These are phyloP conservation scores for Immersiella caudata DNA, from an alignment of 495 filamentous ascomycete genomes.

Conservation along the genomic window DNA sequence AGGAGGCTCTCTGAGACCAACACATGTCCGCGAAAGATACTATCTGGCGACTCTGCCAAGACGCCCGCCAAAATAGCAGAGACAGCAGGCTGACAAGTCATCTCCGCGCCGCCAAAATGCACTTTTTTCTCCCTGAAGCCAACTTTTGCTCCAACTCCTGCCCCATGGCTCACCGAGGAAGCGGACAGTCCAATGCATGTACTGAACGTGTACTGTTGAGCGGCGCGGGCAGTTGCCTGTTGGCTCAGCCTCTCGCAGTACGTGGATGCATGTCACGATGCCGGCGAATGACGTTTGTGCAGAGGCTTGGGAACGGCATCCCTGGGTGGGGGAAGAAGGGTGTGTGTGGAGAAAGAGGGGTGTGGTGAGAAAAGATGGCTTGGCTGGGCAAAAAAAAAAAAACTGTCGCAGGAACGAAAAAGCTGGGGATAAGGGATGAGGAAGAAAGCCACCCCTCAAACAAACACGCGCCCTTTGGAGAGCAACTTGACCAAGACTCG, in stretches of 20 bases:
- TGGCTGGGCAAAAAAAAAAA: neutral
- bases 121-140: conserved; percentile 4
- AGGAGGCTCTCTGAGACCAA: neutral
- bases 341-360: neutral
- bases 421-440: neutral
- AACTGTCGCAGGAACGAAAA: neutral
- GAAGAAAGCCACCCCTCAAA: neutral
- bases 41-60: neutral
- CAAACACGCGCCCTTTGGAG: neutral
- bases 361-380: neutral
- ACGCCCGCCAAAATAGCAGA: neutral
- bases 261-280: conserved; percentile 11
- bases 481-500: neutral
- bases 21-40: conserved; percentile 5
- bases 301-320: neutral
- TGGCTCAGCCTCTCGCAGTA: conserved; percentile 29
- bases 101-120: neutral
- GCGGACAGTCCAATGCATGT: conserved; percentile 19
- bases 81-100: conserved; percentile 7
- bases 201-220: conserved; percentile 7
- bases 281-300: conserved; percentile 23
- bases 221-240: conserved; percentile 22
- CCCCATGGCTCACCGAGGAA: conserved; percentile 20
- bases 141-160: neutral
- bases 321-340: conserved; percentile 1